Evolutionary conservation across 768 basidiomycete genomes (phyloP).

Genomic region (Gyrodon lividus): DNA sequence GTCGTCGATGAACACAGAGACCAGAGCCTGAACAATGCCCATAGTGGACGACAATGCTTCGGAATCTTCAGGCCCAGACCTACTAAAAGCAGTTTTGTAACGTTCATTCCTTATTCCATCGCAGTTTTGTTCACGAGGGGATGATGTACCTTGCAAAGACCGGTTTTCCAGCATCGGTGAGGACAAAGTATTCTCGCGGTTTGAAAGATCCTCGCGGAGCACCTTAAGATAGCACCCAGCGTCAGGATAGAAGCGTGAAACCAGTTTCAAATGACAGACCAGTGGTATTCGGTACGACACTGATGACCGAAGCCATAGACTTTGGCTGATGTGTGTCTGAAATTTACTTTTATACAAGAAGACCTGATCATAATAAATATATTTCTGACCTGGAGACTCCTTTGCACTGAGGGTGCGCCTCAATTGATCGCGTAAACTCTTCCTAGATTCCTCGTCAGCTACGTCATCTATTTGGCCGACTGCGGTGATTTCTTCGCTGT

Average conservation of each 20-base stretch:
- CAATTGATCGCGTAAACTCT: constrained; percentile 66
- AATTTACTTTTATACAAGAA: constrained; percentile 1
- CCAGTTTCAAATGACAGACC: constrained; percentile 17
- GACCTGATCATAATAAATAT: not conserved
- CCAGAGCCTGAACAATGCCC: constrained; percentile 92
- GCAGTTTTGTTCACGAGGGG: not conserved
- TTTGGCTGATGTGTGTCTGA: constrained; percentile 15
- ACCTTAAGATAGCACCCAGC: constrained; percentile 5
- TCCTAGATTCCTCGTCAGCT: constrained; percentile 60
- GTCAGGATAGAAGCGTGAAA: constrained; percentile 5
- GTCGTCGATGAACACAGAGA: constrained; percentile 94
- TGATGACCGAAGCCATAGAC: constrained; percentile 22
- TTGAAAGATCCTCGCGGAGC: constrained; percentile 30
- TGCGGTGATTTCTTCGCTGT: constrained; percentile 53
- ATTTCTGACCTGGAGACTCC: constrained; percentile 45
- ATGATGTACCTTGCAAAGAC: constrained; percentile 78
- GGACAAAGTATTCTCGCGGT: constrained; percentile 82
- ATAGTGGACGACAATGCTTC: constrained; percentile 76
- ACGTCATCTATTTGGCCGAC: constrained; percentile 43
- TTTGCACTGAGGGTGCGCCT: constrained; percentile 61
- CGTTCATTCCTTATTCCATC: not conserved
- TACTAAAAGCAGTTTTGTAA: constrained; percentile 32
- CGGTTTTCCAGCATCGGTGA: constrained; percentile 97
- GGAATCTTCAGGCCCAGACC: constrained; percentile 52
- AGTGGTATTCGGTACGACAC: constrained; percentile 34